phyloP scores from a whole-genome alignment of 2,329 filamentous ascomycete genomes.

The Sporothrix variecibatus region DNA sequence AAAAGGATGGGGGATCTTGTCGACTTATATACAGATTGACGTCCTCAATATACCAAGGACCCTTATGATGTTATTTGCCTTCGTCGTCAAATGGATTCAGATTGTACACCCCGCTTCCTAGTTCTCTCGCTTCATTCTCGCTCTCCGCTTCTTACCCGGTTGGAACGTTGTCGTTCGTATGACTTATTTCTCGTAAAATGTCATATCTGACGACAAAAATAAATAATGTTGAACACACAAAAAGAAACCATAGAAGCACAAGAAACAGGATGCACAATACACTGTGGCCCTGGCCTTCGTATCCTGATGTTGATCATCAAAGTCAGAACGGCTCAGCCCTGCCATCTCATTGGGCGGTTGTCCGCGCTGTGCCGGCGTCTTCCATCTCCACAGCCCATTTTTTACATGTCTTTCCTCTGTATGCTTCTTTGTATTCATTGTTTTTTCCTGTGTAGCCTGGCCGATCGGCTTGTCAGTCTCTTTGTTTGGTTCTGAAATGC shows the following conservation, averaged over 20 bases:
- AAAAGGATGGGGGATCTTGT: no score
- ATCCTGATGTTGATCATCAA: conserved; percentile 7
- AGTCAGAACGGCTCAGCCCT: neutral
- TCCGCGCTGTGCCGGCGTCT: neutral
- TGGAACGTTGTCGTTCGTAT: neutral
- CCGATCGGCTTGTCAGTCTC: neutral
- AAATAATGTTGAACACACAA: neutral
- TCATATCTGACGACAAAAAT: neutral
- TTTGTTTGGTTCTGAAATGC: neutral
- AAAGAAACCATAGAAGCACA: neutral
- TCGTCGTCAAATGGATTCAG: neutral
- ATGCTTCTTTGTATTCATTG: neutral
- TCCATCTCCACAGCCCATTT: neutral
- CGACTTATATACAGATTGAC: neutral
- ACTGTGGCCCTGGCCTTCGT: neutral
- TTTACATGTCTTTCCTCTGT: neutral
- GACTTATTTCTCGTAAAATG: neutral
- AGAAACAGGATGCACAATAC: neutral
- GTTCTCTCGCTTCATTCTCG: neutral
- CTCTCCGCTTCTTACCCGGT: neutral
- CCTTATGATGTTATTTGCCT: neutral
- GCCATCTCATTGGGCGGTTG: neutral
- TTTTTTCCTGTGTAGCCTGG: neutral
- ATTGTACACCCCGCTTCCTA: neutral
- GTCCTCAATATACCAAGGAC: neutral